Conservation (phyloP, 2,329 filamentous ascomycete genomes). For the Ampelomyces quisqualis region DNA sequence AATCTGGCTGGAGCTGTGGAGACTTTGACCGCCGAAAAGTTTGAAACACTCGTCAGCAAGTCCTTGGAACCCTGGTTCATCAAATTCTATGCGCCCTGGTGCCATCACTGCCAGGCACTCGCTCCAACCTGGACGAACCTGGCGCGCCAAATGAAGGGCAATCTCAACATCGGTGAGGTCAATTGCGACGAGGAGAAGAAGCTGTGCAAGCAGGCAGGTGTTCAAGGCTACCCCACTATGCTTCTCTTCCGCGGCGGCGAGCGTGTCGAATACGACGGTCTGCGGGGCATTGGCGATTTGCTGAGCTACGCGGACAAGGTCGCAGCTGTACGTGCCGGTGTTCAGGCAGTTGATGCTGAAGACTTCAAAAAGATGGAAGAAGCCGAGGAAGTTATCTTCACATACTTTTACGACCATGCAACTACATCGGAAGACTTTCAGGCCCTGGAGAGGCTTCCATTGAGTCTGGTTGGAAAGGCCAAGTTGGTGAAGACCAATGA, state of each 20-base stretch:
- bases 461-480: slow-evolving; percentile 87
- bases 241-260: slow-evolving; percentile 91
- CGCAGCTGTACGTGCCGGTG: slow-evolving; percentile 71
- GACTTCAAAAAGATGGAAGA: slow-evolving; percentile 81
- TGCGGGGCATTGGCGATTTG: slow-evolving; percentile 89
- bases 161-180: slow-evolving; percentile 90
- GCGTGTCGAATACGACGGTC: slow-evolving; percentile 86
- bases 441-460: slow-evolving; percentile 80
- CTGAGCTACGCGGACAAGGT: slow-evolving; percentile 85
- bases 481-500: slow-evolving; percentile 91
- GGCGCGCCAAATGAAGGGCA: slow-evolving; percentile 85
- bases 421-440: slow-evolving; percentile 90
- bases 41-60: slow-evolving; percentile 81
- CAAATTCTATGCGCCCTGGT: slow-evolving; percentile 99
- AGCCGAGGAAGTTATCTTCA: slow-evolving; percentile 91
- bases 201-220: slow-evolving; percentile 87
- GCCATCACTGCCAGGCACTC: slow-evolving; percentile 90
- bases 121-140: slow-evolving; percentile 87
- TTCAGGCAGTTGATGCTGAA: slow-evolving; percentile 76
- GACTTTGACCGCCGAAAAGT: slow-evolving; percentile 76
- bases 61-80: slow-evolving; percentile 95
- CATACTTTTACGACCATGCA: slow-evolving; percentile 97
- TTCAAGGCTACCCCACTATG: slow-evolving; percentile 82
- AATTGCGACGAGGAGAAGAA: slow-evolving; percentile 85
- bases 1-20: slow-evolving; percentile 77